Conservation (phyloP, 768 basidiomycete genomes). For the Lanmaoa pseudosensibilis region DNA sequence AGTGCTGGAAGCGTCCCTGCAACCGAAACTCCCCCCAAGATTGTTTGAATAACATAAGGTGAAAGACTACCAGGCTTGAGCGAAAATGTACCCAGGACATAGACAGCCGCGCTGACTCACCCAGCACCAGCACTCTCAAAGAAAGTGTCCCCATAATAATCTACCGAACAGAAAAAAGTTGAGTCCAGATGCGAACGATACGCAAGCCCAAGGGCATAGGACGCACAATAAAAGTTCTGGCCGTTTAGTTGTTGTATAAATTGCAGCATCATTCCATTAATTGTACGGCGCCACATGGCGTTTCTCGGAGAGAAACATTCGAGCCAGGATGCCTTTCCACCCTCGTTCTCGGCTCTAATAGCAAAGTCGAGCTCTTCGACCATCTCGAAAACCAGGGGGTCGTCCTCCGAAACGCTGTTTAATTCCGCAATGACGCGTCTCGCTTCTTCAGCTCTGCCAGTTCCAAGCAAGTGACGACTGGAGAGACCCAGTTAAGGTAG, state of each 20-base stretch:
- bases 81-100: not conserved
- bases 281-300: constrained; percentile 68
- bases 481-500: not conserved
- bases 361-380: constrained; percentile 65
- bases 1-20: constrained; percentile 71
- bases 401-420: constrained; percentile 60
- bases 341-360: constrained; percentile 73
- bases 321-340: constrained; percentile 74
- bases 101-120: constrained; percentile 33
- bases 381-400: constrained; percentile 56
- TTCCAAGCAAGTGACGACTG: constrained; percentile 71
- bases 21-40: constrained; percentile 74
- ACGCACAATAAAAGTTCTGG: constrained; percentile 77
- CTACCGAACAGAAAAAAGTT: constrained; percentile 36
- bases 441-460: constrained; percentile 52
- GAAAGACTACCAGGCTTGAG: constrained; percentile 41
- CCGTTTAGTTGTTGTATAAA: constrained; percentile 81
- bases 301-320: constrained; percentile 76
- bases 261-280: constrained; percentile 81
- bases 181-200: constrained; percentile 3
- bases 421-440: constrained; percentile 61
- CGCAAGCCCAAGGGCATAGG: not conserved
- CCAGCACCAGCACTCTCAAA: constrained; percentile 71
- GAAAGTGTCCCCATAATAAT: constrained; percentile 80
- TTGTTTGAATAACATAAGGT: constrained; percentile 73